phyloP scores from a whole-genome alignment of 1,284 basidiomycete genomes.

The Pulveroboletus sp. region DNA sequence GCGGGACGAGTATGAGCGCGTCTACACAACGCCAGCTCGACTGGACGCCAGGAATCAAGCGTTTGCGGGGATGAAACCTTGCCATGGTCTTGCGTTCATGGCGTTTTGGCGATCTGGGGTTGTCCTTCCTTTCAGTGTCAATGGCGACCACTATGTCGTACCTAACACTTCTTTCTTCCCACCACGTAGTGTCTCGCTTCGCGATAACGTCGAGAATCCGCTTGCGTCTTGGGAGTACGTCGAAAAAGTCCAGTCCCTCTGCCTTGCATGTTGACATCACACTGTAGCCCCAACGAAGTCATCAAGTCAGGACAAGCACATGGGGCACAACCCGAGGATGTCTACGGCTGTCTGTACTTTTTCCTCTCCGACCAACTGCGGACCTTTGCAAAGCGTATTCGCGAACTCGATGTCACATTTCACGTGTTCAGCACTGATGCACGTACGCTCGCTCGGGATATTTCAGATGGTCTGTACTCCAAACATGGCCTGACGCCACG shows the following conservation, averaged over 20 bases:
- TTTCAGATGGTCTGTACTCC: constrained; percentile 19
- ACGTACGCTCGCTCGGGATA: constrained; percentile 24
- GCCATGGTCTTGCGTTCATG: constrained; percentile 43
- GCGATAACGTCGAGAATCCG: constrained; percentile 36
- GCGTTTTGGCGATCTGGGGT: constrained; percentile 43
- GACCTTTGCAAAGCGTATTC: constrained; percentile 38
- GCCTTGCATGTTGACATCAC: neutral
- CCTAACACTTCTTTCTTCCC: constrained; percentile 44
- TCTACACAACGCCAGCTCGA: constrained; percentile 32
- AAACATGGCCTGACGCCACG: constrained; percentile 25
- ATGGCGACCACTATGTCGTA: constrained; percentile 36
- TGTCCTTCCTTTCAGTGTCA: constrained; percentile 45
- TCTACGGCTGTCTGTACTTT: constrained; percentile 50
- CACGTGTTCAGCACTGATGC: constrained; percentile 31
- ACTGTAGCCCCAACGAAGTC: constrained; percentile 25
- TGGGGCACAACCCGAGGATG: constrained; percentile 40
- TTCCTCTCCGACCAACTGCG: constrained; percentile 41
- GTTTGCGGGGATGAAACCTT: constrained; percentile 35
- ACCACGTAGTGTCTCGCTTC: constrained; percentile 33
- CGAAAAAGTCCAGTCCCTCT: neutral
- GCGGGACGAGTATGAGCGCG: constrained; percentile 28
- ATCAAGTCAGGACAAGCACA: constrained; percentile 36
- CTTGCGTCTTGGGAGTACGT: constrained; percentile 45
- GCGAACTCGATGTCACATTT: constrained; percentile 37
- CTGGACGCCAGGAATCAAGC: constrained; percentile 38